These are phyloP conservation scores for Actinomucor elegans DNA, from an alignment of 371 early-diverging fungal genomes.

Conservation along the genomic window DNA sequence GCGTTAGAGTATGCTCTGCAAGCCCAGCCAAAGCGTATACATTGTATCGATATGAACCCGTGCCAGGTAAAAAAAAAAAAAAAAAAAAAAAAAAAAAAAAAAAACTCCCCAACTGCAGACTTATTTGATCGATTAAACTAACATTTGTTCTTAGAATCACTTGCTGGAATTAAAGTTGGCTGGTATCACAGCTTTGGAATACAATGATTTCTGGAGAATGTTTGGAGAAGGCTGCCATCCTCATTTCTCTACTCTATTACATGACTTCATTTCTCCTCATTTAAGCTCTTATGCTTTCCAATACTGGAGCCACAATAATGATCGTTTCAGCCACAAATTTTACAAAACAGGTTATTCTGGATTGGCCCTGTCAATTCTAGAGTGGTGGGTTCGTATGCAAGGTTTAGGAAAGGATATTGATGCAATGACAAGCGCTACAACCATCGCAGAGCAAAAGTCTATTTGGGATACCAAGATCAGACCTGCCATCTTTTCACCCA, in stretches of 20 bases:
- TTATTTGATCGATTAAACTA: neutral
- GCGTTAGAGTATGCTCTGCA: slow-evolving; percentile 79
- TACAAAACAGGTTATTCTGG: slow-evolving; percentile 88
- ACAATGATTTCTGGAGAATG: slow-evolving; percentile 76
- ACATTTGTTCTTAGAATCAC: slow-evolving; percentile 55
- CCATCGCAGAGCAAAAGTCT: slow-evolving; percentile 60
- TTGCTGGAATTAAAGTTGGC: slow-evolving; percentile 84
- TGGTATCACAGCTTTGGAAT: slow-evolving; percentile 58
- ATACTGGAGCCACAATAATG: slow-evolving; percentile 73
- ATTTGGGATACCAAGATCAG: slow-evolving; percentile 71
- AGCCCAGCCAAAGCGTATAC: slow-evolving; percentile 68
- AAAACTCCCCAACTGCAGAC: neutral
- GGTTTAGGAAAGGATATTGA: slow-evolving; percentile 62
- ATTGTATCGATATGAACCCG: slow-evolving; percentile 88
- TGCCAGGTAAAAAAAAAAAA: slow-evolving; percentile 56
- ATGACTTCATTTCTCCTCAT: slow-evolving; percentile 70
- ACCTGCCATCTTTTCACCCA: slow-evolving; percentile 61
- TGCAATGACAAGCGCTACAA: slow-evolving; percentile 54
- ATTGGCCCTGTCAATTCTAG: slow-evolving; percentile 69
- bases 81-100: no score
- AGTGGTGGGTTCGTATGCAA: slow-evolving; percentile 61
- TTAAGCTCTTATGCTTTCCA: slow-evolving; percentile 76
- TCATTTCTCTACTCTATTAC: slow-evolving; percentile 61
- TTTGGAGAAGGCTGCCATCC: slow-evolving; percentile 77
- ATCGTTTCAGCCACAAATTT: slow-evolving; percentile 62